Percentiles rank a stretch among this genome's conserved stretches.
These are phyloP conservation scores for Boletus semigastroideus DNA, from an alignment of 1,284 basidiomycete genomes.

Conservation along the genomic window DNA sequence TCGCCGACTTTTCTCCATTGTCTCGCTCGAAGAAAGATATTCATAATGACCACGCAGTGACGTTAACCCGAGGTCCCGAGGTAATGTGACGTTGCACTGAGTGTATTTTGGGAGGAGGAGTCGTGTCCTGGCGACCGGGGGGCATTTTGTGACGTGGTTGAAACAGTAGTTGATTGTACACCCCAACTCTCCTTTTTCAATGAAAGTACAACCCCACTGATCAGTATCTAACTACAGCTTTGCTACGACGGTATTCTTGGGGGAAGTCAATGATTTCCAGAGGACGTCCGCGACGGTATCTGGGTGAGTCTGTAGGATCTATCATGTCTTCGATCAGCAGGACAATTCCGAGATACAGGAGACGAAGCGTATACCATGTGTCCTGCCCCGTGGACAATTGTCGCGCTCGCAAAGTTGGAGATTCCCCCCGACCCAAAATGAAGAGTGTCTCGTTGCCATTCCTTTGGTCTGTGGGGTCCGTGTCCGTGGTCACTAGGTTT, in stretches of 20 bases:
- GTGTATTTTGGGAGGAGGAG: too few relatives aligned
- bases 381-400: not conserved
- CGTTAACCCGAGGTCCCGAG: too few relatives aligned
- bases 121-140: too few relatives aligned
- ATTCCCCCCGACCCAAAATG: not conserved
- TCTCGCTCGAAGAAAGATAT: too few relatives aligned
- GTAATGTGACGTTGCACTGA: too few relatives aligned
- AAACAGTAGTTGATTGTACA: too few relatives aligned
- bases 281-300: conserved; percentile 5
- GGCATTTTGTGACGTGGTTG: too few relatives aligned
- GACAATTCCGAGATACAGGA: not conserved
- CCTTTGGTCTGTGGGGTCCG: not conserved
- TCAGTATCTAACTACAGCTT: not conserved
- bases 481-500: not conserved
- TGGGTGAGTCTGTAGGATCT: conserved; percentile 10
- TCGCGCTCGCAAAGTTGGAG: conserved; percentile 6
- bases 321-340: not conserved
- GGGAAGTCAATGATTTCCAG: not conserved
- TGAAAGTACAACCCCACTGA: too few relatives aligned
- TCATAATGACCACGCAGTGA: too few relatives aligned
- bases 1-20: too few relatives aligned
- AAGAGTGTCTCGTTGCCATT: not conserved
- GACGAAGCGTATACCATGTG: not conserved
- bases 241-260: not conserved
- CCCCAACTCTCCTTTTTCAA: too few relatives aligned